Evolutionary conservation across 495 filamentous ascomycete species (phyloP).

Genomic region (Tuber calosporum): DNA sequence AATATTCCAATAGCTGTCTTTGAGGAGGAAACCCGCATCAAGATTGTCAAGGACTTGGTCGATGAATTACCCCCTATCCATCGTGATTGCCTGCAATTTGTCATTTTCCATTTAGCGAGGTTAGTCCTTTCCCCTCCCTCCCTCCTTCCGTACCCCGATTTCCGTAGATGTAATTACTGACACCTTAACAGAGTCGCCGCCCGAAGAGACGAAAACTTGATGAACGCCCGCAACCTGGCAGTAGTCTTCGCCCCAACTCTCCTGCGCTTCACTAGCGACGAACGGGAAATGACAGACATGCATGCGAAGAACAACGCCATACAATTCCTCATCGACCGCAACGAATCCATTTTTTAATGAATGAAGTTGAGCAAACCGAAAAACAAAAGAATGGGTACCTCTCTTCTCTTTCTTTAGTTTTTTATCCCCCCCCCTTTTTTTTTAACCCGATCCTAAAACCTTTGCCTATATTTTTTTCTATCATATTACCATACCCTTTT

Average conservation of each 20-base stretch:
- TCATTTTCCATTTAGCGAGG: slow-evolving; percentile 79
- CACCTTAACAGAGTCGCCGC: slow-evolving; percentile 59
- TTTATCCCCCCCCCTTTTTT: slow-evolving; percentile 20
- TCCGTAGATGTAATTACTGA: slow-evolving; percentile 12
- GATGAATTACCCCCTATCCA: slow-evolving; percentile 72
- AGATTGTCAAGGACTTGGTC: slow-evolving; percentile 61
- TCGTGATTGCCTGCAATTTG: slow-evolving; percentile 79
- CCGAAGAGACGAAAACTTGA: slow-evolving; percentile 74
- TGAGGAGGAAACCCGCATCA: slow-evolving; percentile 55
- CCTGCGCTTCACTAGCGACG: slow-evolving; percentile 78
- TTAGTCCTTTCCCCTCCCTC: slow-evolving; percentile 7
- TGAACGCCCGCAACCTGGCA: slow-evolving; percentile 90
- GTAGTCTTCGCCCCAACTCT: slow-evolving; percentile 98
- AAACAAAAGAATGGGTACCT: background rate
- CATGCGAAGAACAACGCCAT: slow-evolving; percentile 82
- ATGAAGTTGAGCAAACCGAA: slow-evolving; percentile 5
- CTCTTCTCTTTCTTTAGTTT: background rate
- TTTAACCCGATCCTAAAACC: slow-evolving; percentile 5
- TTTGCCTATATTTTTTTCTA: background rate
- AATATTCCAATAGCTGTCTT: slow-evolving; percentile 47
- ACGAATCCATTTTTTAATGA: slow-evolving; percentile 61
- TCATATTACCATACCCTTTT: background rate
- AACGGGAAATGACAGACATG: slow-evolving; percentile 93
- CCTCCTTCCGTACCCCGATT: background rate
- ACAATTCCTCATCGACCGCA: slow-evolving; percentile 83